A percentile compares a stretch with the other conserved stretches of the same genome.
phyloP scores from a whole-genome alignment of 371 early-diverging fungal species.

The Mucor piriformis region DNA sequence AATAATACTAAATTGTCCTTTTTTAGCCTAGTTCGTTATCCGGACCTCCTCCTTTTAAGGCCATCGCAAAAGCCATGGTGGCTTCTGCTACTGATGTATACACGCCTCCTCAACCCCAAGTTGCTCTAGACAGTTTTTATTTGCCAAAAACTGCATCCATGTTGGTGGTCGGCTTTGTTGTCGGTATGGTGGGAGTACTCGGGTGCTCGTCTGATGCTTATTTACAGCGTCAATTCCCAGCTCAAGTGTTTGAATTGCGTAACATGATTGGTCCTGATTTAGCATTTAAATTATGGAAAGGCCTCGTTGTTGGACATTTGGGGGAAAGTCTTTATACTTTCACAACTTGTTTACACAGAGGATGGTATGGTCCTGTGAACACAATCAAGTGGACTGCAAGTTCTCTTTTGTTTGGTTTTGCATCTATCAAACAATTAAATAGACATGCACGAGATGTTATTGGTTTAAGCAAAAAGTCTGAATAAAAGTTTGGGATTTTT shows the following conservation, averaged over 20 bases:
- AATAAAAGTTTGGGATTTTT: not conserved
- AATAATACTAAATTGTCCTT: not conserved
- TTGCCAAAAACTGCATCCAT: not conserved
- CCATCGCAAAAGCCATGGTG: constrained; percentile 45
- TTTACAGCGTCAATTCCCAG: constrained; percentile 23
- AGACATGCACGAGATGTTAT: constrained; percentile 34
- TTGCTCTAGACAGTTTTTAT: constrained; percentile 39
- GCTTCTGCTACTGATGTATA: constrained; percentile 36
- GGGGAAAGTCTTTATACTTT: constrained; percentile 29
- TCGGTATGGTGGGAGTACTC: constrained; percentile 20
- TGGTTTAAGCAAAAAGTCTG: constrained; percentile 1
- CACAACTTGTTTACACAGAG: constrained; percentile 33
- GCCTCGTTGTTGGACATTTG: constrained; percentile 19
- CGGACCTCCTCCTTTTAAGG: constrained; percentile 46
- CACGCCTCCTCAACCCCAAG: constrained; percentile 33
- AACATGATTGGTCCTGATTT: constrained; percentile 8
- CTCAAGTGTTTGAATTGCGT: constrained; percentile 13
- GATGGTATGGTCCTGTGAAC: constrained; percentile 47
- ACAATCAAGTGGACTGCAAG: constrained; percentile 40
- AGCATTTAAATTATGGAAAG: constrained; percentile 3
- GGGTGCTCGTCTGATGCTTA: constrained; percentile 23
- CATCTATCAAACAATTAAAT: constrained; percentile 25
- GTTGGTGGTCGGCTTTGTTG: not conserved
- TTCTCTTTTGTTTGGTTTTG: constrained; percentile 36
- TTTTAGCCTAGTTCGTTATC: constrained; percentile 44